Conservation (phyloP, 345 rosid genomes). For the Salix caprea region DNA sequence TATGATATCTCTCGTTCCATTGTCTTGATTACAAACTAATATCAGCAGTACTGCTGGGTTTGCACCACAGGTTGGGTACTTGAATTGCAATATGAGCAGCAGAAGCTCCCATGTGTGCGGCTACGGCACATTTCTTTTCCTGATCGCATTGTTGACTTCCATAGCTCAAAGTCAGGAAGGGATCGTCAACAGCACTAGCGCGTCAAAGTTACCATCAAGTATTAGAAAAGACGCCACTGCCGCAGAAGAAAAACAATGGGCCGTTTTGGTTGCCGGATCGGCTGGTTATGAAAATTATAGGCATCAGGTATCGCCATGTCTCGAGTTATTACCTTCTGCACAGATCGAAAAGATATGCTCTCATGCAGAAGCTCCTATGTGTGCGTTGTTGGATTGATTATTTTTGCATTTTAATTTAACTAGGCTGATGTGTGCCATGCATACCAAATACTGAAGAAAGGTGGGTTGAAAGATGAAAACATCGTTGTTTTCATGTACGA, state of each 20-base stretch:
- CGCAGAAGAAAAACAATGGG: slow-evolving; percentile 49
- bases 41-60: no score
- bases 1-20: no score
- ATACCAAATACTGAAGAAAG: slow-evolving; percentile 47
- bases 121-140: neutral
- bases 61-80: no score
- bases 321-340: neutral
- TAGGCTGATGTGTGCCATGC: slow-evolving; percentile 81
- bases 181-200: neutral
- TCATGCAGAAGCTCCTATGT: neutral
- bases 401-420: neutral
- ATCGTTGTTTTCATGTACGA: slow-evolving; percentile 80
- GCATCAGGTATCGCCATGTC: slow-evolving; percentile 51
- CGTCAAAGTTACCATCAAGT: no score
- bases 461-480: slow-evolving; percentile 65
- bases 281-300: slow-evolving; percentile 43
- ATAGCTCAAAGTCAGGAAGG: neutral
- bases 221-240: neutral
- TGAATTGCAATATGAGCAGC: neutral
- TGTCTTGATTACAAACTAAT: no score
- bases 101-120: neutral
- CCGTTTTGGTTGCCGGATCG: slow-evolving; percentile 73
- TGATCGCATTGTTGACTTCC: neutral
- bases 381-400: neutral
- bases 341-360: neutral